A percentile compares a stretch with the other conserved stretches of the same genome.
phyloP scores from a whole-genome alignment of 2,329 filamentous ascomycete genomes.

The Cyphellophora europaea region DNA sequence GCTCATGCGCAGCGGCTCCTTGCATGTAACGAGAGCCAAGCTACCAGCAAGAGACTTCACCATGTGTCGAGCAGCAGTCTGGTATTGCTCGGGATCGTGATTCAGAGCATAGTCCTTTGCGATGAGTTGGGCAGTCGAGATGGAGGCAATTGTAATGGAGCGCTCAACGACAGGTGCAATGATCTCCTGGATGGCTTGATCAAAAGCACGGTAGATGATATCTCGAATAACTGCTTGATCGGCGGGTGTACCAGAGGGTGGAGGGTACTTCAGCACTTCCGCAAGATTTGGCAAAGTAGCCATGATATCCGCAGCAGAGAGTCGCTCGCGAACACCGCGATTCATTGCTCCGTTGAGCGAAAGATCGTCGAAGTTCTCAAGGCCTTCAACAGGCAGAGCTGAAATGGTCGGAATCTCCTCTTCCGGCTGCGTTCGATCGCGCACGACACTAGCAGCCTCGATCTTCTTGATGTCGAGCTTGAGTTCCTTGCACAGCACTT shows the following conservation, averaged over 20 bases:
- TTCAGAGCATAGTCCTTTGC: constrained; percentile 95
- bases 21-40: constrained; percentile 92
- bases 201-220: constrained; percentile 79
- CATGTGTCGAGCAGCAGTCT: constrained; percentile 82
- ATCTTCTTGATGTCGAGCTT: constrained; percentile 88
- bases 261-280: constrained; percentile 69
- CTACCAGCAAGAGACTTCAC: constrained; percentile 91
- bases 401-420: constrained; percentile 46
- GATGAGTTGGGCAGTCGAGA: constrained; percentile 90
- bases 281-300: constrained; percentile 77
- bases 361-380: constrained; percentile 77
- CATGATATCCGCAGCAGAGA: constrained; percentile 69
- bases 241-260: constrained; percentile 66
- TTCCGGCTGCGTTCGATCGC: constrained; percentile 45
- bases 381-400: constrained; percentile 55
- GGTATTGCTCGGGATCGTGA: constrained; percentile 75
- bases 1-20: constrained; percentile 90
- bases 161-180: constrained; percentile 95
- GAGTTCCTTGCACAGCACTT: constrained; percentile 89
- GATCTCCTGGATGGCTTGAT: constrained; percentile 86
- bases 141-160: constrained; percentile 94
- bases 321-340: constrained; percentile 57
- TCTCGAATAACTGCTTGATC: constrained; percentile 55
- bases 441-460: constrained; percentile 76
- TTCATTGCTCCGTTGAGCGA: constrained; percentile 62